A percentile compares a stretch with the other conserved stretches of the same genome.
Conservation (phyloP, 208 protist species). For the Trypanosoma theileri region DNA sequence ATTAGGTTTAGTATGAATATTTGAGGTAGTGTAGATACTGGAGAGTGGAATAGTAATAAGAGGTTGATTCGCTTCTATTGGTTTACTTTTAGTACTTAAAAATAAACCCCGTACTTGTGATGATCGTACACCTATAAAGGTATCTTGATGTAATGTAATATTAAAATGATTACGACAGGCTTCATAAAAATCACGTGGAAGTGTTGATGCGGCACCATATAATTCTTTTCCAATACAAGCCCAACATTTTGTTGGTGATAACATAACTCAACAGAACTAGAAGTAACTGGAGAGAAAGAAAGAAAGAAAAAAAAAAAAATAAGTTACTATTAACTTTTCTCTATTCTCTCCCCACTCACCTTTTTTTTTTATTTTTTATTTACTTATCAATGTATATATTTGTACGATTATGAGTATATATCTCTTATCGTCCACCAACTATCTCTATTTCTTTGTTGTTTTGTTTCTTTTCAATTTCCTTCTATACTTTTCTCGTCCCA, state of each 20-base stretch:
- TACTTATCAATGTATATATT: no score
- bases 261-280: slow-evolving; percentile 24
- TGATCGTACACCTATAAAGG: slow-evolving; percentile 79
- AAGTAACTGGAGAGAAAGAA: no score
- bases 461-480: no score
- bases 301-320: not conserved
- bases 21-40: slow-evolving; percentile 62
- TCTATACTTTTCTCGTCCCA: no score
- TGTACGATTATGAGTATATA: no score
- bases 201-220: slow-evolving; percentile 67
- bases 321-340: not conserved
- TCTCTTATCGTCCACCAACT: no score
- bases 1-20: slow-evolving; percentile 72
- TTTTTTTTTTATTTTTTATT: not conserved
- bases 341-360: not conserved
- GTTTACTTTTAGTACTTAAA: slow-evolving; percentile 32
- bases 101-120: slow-evolving; percentile 88
- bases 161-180: slow-evolving; percentile 63
- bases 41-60: slow-evolving; percentile 80
- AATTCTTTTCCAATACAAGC: slow-evolving; percentile 63
- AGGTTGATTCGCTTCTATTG: slow-evolving; percentile 66
- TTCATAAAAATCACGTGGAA: slow-evolving; percentile 71
- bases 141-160: slow-evolving; percentile 66
- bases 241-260: slow-evolving; percentile 29
- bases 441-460: no score